Conservation (phyloP, 2,329 filamentous ascomycete genomes). For the Diaporthe ilicicola region DNA sequence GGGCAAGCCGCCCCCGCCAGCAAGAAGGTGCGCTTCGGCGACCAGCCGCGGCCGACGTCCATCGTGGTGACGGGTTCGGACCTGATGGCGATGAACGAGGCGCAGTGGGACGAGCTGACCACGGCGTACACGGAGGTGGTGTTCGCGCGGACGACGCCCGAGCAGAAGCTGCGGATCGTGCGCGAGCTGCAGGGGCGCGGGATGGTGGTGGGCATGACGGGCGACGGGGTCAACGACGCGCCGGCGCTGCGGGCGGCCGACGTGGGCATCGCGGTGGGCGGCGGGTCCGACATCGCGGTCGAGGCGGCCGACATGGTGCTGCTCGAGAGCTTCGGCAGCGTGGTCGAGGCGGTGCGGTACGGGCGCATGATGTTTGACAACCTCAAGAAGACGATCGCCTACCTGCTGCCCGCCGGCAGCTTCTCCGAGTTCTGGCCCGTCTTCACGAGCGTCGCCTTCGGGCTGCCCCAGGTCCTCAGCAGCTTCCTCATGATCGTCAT, state of each 20-base stretch:
- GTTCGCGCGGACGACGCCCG: constrained; percentile 78
- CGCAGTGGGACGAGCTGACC: constrained; percentile 73
- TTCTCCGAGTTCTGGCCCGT: constrained; percentile 82
- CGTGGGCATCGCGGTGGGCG: constrained; percentile 83
- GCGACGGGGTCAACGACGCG: constrained; percentile 87
- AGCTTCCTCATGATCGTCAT: constrained; percentile 78
- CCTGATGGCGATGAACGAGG: constrained; percentile 69
- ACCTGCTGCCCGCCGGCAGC: constrained; percentile 76
- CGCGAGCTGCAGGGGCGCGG: constrained; percentile 72
- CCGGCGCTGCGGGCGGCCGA: constrained; percentile 83
- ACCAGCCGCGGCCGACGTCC: constrained; percentile 48
- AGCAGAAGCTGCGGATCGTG: constrained; percentile 84
- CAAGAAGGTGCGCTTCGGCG: constrained; percentile 35
- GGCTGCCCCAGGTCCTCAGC: constrained; percentile 76
- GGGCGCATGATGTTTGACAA: constrained; percentile 83
- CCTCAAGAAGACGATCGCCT: constrained; percentile 79
- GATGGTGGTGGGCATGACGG: constrained; percentile 82
- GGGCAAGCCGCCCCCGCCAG: constrained; percentile 38
- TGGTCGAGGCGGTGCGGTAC: constrained; percentile 77
- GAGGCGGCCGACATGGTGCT: constrained; percentile 85
- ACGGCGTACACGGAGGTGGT: constrained; percentile 75
- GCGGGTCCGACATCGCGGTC: constrained; percentile 83
- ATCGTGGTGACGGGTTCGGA: constrained; percentile 74
- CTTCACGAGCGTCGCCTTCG: constrained; percentile 76
- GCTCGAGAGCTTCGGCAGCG: constrained; percentile 76